Evolutionary conservation across 768 basidiomycete genomes (phyloP).

Genomic region (Rhizopogon vesiculosus): DNA sequence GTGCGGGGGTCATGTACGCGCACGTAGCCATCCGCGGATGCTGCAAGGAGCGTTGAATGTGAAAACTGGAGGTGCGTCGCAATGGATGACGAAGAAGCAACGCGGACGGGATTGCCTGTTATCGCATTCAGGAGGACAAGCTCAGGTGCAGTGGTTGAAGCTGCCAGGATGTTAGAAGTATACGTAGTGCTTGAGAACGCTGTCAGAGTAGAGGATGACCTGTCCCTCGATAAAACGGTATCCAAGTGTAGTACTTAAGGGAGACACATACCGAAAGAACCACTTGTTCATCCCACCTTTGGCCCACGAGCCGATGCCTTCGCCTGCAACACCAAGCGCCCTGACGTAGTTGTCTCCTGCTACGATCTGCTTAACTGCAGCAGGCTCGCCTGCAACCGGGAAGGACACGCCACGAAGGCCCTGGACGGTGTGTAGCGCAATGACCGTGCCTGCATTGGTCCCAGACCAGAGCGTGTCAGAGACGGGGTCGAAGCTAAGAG

Average conservation of each 20-base stretch:
- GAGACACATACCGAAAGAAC: slow-evolving; percentile 57
- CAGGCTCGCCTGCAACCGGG: slow-evolving; percentile 55
- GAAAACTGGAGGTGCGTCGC: slow-evolving; percentile 65
- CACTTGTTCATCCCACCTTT: slow-evolving; percentile 86
- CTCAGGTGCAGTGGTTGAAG: slow-evolving; percentile 55
- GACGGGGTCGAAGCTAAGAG: slow-evolving; percentile 85
- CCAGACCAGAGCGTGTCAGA: slow-evolving; percentile 91
- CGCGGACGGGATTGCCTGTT: slow-evolving; percentile 61
- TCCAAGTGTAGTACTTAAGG: slow-evolving; percentile 12
- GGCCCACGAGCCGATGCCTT: slow-evolving; percentile 73
- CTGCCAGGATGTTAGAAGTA: slow-evolving; percentile 54
- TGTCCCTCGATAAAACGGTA: slow-evolving; percentile 28
- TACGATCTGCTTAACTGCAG: slow-evolving; percentile 68
- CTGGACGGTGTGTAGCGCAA: slow-evolving; percentile 59
- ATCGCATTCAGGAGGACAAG: slow-evolving; percentile 68
- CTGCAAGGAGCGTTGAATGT: slow-evolving; percentile 60
- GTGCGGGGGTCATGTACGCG: slow-evolving; percentile 70
- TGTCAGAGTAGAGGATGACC: slow-evolving; percentile 29
- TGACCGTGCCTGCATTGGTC: slow-evolving; percentile 61
- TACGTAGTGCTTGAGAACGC: slow-evolving; percentile 44
- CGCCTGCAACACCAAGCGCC: slow-evolving; percentile 53
- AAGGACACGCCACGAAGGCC: slow-evolving; percentile 70
- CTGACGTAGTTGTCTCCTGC: slow-evolving; percentile 78
- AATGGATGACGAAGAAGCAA: slow-evolving; percentile 50
- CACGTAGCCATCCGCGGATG: slow-evolving; percentile 69